phyloP scores from a whole-genome alignment of 1,284 basidiomycete species.

The Puccinia hordei region DNA sequence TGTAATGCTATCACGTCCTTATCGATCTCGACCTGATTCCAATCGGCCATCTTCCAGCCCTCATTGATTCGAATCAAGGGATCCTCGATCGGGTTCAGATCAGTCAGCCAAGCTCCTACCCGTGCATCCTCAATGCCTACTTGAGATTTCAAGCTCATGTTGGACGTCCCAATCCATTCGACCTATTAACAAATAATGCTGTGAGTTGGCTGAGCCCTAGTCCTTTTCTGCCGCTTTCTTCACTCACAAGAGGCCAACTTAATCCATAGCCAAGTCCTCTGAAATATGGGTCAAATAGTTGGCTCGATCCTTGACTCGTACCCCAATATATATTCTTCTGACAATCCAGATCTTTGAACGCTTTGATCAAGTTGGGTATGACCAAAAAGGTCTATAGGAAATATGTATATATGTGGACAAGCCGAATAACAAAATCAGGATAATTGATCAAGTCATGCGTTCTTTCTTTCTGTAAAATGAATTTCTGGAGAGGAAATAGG shows the following conservation, averaged over 20 bases:
- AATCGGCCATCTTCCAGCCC: constrained; percentile 48
- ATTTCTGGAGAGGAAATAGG: too few relatives aligned
- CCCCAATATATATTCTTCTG: constrained; percentile 37
- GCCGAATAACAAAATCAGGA: neutral
- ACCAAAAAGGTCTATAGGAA: constrained; percentile 31
- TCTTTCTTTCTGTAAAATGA: neutral
- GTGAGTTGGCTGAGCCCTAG: neutral
- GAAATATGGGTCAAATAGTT: constrained; percentile 25
- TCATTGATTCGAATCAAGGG: constrained; percentile 24
- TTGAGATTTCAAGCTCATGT: constrained; percentile 39
- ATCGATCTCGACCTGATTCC: constrained; percentile 45
- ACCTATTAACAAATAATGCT: neutral
- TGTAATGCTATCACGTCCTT: constrained; percentile 22
- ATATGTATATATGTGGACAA: neutral
- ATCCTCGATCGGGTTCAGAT: constrained; percentile 13
- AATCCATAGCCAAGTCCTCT: constrained; percentile 36
- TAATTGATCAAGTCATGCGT: too few relatives aligned
- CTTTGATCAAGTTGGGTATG: constrained; percentile 40
- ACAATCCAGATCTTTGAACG: constrained; percentile 38
- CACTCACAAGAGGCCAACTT: constrained; percentile 45
- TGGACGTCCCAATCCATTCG: constrained; percentile 44
- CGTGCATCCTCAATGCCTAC: constrained; percentile 48
- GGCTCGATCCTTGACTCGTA: constrained; percentile 44
- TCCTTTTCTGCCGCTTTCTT: neutral
- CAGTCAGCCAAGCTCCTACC: constrained; percentile 39